Conservation (phyloP, 345 rosid species). For the Lepidium didymum region DNA sequence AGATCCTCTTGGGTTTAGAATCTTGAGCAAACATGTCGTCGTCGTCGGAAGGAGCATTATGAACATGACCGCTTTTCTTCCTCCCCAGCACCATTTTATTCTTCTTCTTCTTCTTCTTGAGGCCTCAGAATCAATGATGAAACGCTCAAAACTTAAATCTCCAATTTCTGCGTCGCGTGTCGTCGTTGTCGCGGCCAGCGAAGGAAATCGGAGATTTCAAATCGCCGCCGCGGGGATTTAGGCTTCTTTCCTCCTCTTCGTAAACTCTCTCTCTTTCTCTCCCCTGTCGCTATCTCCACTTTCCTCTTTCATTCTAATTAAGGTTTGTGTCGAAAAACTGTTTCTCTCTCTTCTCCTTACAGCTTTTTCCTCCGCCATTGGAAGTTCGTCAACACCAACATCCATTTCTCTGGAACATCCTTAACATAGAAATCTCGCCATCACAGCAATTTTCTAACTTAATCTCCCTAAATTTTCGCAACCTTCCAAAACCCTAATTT, state of each 20-base stretch:
- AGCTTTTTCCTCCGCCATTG: constrained; percentile 22
- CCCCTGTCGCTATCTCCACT: background rate
- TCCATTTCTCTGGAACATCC: constrained; percentile 14
- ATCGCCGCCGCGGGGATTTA: constrained; percentile 16
- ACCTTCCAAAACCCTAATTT: constrained; percentile 4
- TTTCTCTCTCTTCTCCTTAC: constrained; percentile 12
- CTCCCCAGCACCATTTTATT: background rate
- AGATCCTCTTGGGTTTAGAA: constrained; percentile 40
- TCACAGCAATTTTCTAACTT: background rate
- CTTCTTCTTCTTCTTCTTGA: background rate
- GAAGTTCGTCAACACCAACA: constrained; percentile 10
- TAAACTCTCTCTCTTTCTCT: background rate
- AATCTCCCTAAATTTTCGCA: background rate
- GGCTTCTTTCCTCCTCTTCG: constrained; percentile 1
- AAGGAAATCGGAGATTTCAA: constrained; percentile 28
- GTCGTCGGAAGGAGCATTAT: constrained; percentile 25
- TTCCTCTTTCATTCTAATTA: constrained; percentile 4
- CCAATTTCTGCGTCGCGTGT: background rate
- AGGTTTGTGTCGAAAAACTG: constrained; percentile 6
- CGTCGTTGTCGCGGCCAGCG: constrained; percentile 22
- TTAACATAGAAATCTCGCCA: constrained; percentile 18
- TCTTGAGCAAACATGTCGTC: constrained; percentile 9
- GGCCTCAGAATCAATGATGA: constrained; percentile 2
- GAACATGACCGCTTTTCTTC: constrained; percentile 24
- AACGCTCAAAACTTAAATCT: background rate